Base-by-base conservation (phyloP, 306 rosid species). In the Lathyrus aphaca region DNA sequence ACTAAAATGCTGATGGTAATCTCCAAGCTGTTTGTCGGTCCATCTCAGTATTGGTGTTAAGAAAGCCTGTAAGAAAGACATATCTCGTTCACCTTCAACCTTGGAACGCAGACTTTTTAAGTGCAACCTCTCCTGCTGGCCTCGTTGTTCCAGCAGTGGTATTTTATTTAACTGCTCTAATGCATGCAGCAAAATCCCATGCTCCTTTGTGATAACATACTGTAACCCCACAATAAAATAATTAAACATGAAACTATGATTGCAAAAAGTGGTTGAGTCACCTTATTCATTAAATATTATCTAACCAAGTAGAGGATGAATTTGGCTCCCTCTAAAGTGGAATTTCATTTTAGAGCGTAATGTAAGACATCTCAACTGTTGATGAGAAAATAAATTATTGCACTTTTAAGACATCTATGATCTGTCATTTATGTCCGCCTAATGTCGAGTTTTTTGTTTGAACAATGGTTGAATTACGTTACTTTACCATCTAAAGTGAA, bases 91-190 rank as follows among this genome's bases (percentile, higher is more conserved):
- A 44, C 88, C 86, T 60, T 94, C 96, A 74, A 88, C 76, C 74
- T 85, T 84, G 57, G 89, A 82, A 78, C 35, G 83, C 89, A 94
- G 80, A 86, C 85, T 86, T 80, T 88, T 90, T 78, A 90, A 82
- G 68, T 90, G 96, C 74, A 79, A 69, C 81, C 96, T 88, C 88
- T 94, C 98, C 62, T 90, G 98, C 70, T 86, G 90, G 37, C 98
- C 98, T 13, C 96, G 80, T 75, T 94, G 96, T 80, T 94, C 98
- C 96, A 88, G 88, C 67, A 90, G 60, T 40, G 98, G 97, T 86
- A 91, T 87, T 88, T 80, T 94, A 74, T 88, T 90, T 81, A 94
- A 82, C 77, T 94, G 96, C 75, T 87, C 98, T 72, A 90, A 83
- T 62, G 98, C 95, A 84, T 88, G 94, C 64, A 82, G 80, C 65